A percentile compares a stretch with the other conserved stretches of the same genome.
These are phyloP conservation scores for Phytophthora hybrid DNA, from an alignment of 352 stramenopile species.

Conservation along the genomic window DNA sequence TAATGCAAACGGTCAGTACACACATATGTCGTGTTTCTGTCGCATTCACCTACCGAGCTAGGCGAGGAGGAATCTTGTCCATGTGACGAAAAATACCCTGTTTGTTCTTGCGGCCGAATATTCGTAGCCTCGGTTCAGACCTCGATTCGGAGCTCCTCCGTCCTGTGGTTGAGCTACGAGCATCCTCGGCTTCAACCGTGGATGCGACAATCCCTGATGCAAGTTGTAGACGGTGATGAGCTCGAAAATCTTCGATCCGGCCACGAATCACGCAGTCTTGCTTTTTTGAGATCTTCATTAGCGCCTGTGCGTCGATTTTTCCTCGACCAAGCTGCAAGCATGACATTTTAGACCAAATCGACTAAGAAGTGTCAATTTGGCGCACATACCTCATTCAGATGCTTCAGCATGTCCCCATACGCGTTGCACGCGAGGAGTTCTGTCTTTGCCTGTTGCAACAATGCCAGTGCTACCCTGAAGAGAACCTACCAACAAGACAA, in stretches of 20 bases:
- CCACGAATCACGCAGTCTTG: conserved; percentile 76
- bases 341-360: not conserved
- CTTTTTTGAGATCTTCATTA: conserved; percentile 64
- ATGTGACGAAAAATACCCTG: conserved; percentile 67
- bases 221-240: conserved; percentile 82
- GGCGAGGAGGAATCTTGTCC: conserved; percentile 60
- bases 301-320: conserved; percentile 47
- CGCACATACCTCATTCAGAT: conserved; percentile 75
- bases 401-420: conserved; percentile 84
- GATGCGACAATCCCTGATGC: conserved; percentile 84
- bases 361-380: not conserved
- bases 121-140: conserved; percentile 57
- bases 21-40: not conserved
- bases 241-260: conserved; percentile 86
- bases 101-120: conserved; percentile 71
- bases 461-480: conserved; percentile 77
- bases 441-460: conserved; percentile 74
- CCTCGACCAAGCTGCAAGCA: conserved; percentile 63
- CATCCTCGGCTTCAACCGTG: conserved; percentile 58
- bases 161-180: conserved; percentile 37
- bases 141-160: conserved; percentile 52
- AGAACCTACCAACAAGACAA: conserved; percentile 55
- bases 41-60: conserved; percentile 48
- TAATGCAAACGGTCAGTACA: conserved; percentile 9
- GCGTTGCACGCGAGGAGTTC: conserved; percentile 65